phyloP scores from a whole-genome alignment of 202 grass and related monocot species.

The Setaria italica region DNA sequence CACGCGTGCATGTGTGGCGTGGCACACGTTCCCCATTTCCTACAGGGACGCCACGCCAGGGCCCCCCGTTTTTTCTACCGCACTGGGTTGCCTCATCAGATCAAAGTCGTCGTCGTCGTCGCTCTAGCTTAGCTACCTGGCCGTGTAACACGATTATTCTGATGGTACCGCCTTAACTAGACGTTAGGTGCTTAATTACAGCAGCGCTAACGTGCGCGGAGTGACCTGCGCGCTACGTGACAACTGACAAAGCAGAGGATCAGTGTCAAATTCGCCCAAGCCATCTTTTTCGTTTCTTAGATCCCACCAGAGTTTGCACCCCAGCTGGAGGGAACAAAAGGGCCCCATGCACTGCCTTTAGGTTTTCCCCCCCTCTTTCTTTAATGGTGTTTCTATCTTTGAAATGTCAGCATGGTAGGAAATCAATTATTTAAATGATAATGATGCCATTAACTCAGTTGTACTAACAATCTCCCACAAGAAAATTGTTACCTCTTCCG shows the following conservation, averaged over 20 bases:
- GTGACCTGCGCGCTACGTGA: conserved; percentile 27
- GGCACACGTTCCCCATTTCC: conserved; percentile 12
- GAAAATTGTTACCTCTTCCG: too few relatives aligned
- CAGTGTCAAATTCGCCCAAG: conserved; percentile 29
- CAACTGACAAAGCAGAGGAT: conserved; percentile 34
- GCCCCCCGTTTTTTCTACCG: neutral
- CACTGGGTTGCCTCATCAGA: neutral
- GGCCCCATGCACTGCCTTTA: neutral
- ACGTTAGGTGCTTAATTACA: conserved; percentile 40
- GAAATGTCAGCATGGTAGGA: conserved; percentile 15
- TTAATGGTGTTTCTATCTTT: neutral
- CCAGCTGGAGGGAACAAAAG: conserved; percentile 27
- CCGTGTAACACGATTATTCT: conserved; percentile 25
- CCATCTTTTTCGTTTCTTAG: conserved; percentile 19
- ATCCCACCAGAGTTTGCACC: conserved; percentile 41
- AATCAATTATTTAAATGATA: neutral
- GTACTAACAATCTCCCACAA: neutral
- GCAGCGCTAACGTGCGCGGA: conserved; percentile 31
- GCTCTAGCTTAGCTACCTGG: neutral
- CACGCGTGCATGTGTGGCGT: neutral
- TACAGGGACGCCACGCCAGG: neutral
- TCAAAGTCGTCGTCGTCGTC: neutral
- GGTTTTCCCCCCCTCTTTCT: neutral
- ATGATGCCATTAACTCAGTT: neutral
- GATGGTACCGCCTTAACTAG: conserved; percentile 5